phyloP scores from a whole-genome alignment of 306 rosid genomes.

The Medicago truncatula region MtrunA17r5.0-ANR NC_053046.1:9994001-9994500 shows the following conservation, averaged over 20 bases:
- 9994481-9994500: conserved; percentile 39
- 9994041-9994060: conserved; percentile 8
- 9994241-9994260: conserved; percentile 20
- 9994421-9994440: conserved; percentile 26
- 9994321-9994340: conserved; percentile 7
- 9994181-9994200: background rate
- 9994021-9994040: background rate
- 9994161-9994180: background rate
- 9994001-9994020: conserved; percentile 28
- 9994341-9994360: conserved; percentile 38
- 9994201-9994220: conserved; percentile 1
- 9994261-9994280: conserved; percentile 28
- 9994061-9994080: conserved; percentile 1
- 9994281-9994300: conserved; percentile 17
- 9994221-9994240: conserved; percentile 14
- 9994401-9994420: conserved; percentile 29
- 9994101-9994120: background rate
- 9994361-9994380: conserved; percentile 41
- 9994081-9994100: background rate
- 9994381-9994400: conserved; percentile 37
- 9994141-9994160: background rate
- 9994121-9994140: no score
- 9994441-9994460: conserved; percentile 32
- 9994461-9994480: conserved; percentile 25
- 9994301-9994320: conserved; percentile 36